Evolutionary conservation across 352 stramenopile genomes (phyloP).

Genomic region (Globisporangium irregulare): DNA sequence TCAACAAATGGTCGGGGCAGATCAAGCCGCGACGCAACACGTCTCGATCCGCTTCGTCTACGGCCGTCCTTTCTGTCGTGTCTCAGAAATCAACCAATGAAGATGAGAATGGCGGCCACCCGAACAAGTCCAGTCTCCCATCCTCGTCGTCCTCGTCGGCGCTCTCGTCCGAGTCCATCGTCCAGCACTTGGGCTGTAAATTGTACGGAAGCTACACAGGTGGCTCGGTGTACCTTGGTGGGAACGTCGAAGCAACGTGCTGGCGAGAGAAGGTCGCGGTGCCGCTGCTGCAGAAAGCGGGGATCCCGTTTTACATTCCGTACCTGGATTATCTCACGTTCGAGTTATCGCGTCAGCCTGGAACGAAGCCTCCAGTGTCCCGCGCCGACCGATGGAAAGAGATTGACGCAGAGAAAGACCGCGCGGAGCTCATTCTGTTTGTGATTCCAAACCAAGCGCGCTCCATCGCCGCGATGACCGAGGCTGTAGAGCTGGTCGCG

Average conservation of each 20-base stretch:
- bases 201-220: constrained; percentile 44
- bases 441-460: constrained; percentile 72
- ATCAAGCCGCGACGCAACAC: constrained; percentile 42
- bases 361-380: constrained; percentile 24
- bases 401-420: constrained; percentile 56
- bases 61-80: constrained; percentile 43
- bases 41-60: constrained; percentile 64
- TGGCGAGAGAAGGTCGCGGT: constrained; percentile 78
- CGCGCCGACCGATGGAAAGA: constrained; percentile 45
- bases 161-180: constrained; percentile 25
- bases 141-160: constrained; percentile 12
- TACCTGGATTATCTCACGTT: constrained; percentile 71
- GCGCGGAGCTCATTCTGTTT: constrained; percentile 79
- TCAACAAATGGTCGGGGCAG: constrained; percentile 67
- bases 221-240: constrained; percentile 71
- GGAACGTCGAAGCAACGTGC: constrained; percentile 65
- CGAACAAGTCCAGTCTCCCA: neutral
- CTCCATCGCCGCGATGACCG: constrained; percentile 81
- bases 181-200: constrained; percentile 42
- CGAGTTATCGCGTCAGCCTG: constrained; percentile 39
- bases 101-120: constrained; percentile 19
- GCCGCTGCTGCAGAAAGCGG: constrained; percentile 62
- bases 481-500: constrained; percentile 75
- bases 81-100: constrained; percentile 29
- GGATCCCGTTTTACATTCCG: constrained; percentile 74